phyloP scores from a whole-genome alignment of 2,329 filamentous ascomycete genomes.

The Whalleya microplaca region DNA sequence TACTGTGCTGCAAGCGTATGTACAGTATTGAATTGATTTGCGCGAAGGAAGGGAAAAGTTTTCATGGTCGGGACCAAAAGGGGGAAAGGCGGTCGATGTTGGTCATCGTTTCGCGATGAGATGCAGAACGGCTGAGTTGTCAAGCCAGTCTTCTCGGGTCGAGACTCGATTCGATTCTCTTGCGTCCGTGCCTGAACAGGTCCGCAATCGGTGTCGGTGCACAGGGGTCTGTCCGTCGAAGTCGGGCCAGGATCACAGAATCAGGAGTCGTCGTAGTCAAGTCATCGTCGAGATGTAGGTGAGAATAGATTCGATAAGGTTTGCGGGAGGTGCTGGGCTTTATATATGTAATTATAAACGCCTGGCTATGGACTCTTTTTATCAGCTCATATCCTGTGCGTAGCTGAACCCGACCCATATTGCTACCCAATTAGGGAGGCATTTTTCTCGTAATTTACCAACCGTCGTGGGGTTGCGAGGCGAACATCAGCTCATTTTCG shows the following conservation, averaged over 20 bases:
- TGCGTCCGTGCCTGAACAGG: no score
- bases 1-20: not conserved
- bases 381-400: not conserved
- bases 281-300: no score
- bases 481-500: slow-evolving; percentile 27
- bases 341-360: not conserved
- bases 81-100: not conserved
- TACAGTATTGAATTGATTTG: not conserved
- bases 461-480: slow-evolving; percentile 21
- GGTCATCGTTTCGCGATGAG: no score
- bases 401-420: slow-evolving; percentile 8
- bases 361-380: no score
- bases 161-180: not conserved
- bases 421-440: slow-evolving; percentile 20
- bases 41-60: not conserved
- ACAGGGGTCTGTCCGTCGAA: no score
- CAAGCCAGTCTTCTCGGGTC: not conserved
- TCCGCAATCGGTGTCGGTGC: no score
- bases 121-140: not conserved
- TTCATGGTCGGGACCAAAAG: no score
- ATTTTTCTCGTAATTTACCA: slow-evolving; percentile 22
- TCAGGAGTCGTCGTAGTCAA: no score
- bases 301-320: no score
- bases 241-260: no score
- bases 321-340: not conserved